These are phyloP conservation scores for Begonia loranthoides DNA, from an alignment of 306 rosid genomes.

Conservation along the genomic window DNA sequence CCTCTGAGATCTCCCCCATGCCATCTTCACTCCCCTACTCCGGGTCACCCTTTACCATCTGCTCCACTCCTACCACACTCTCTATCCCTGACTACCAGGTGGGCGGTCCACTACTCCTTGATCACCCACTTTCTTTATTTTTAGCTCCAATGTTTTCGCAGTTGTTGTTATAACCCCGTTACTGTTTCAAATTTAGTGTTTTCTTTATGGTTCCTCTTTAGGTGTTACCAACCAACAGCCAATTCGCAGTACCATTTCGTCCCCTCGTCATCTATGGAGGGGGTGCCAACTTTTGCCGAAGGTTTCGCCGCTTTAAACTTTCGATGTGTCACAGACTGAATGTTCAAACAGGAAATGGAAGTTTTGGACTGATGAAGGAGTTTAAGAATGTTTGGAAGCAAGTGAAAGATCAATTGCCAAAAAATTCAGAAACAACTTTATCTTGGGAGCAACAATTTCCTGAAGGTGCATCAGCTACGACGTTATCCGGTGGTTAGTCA, in stretches of 20 bases:
- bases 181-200: too few relatives aligned
- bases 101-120: too few relatives aligned
- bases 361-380: slow-evolving; percentile 20
- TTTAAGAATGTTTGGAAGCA: slow-evolving; percentile 22
- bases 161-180: too few relatives aligned
- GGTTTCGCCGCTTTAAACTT: slow-evolving; percentile 41
- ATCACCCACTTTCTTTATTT: too few relatives aligned
- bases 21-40: too few relatives aligned
- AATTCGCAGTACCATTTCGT: slow-evolving; percentile 7
- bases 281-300: slow-evolving; percentile 31
- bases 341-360: slow-evolving; percentile 11
- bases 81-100: too few relatives aligned
- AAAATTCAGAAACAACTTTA: slow-evolving; percentile 14
- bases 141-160: too few relatives aligned
- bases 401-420: slow-evolving; percentile 20
- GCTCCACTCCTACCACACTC: too few relatives aligned
- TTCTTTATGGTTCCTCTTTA: too few relatives aligned
- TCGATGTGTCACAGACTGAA: slow-evolving; percentile 46
- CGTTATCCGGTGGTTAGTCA: slow-evolving; percentile 25
- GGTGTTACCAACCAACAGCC: too few relatives aligned
- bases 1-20: too few relatives aligned
- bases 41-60: too few relatives aligned
- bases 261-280: slow-evolving; percentile 23
- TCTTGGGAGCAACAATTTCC: slow-evolving; percentile 25
- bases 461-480: slow-evolving; percentile 13